Evolutionary conservation across 495 filamentous ascomycete species (phyloP).

Genomic region (Podospora tetraspora): DNA sequence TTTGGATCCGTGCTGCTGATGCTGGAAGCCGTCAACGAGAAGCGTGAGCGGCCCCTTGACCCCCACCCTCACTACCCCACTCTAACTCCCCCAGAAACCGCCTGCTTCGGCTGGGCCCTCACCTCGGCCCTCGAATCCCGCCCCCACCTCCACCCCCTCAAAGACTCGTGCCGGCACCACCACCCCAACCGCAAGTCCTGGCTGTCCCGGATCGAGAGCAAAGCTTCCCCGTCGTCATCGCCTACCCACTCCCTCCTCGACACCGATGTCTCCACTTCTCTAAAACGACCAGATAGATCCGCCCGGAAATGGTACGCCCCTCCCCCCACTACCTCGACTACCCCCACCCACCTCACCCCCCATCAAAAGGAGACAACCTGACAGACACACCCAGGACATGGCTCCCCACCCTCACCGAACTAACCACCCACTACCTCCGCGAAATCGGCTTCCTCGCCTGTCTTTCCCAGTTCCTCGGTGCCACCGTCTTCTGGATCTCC

Average conservation of each 20-base stretch:
- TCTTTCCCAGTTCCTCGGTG: conserved; percentile 53
- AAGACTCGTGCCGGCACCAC: conserved; percentile 47
- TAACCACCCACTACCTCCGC: conserved; percentile 58
- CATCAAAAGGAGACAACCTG: no score
- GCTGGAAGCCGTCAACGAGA: conserved; percentile 65
- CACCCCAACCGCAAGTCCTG: conserved; percentile 34
- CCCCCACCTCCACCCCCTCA: conserved; percentile 26
- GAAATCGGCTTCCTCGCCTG: conserved; percentile 63
- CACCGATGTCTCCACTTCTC: not conserved
- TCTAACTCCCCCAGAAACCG: conserved; percentile 27
- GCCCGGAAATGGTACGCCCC: not conserved
- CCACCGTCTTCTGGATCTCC: conserved; percentile 64
- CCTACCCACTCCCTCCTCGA: not conserved
- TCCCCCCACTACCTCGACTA: no score
- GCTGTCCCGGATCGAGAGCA: conserved; percentile 1
- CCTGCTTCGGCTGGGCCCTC: conserved; percentile 70
- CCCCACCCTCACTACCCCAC: not conserved
- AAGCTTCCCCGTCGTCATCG: not conserved
- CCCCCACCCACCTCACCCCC: no score
- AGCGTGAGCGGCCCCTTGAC: conserved; percentile 33
- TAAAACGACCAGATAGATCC: not conserved
- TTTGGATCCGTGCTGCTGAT: conserved; percentile 60
- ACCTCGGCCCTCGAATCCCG: conserved; percentile 43
- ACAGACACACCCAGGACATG: conserved; percentile 32
- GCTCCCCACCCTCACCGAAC: conserved; percentile 53